Conservation (phyloP, 2,329 filamentous ascomycete species). For the Botrytis deweyae region DNA sequence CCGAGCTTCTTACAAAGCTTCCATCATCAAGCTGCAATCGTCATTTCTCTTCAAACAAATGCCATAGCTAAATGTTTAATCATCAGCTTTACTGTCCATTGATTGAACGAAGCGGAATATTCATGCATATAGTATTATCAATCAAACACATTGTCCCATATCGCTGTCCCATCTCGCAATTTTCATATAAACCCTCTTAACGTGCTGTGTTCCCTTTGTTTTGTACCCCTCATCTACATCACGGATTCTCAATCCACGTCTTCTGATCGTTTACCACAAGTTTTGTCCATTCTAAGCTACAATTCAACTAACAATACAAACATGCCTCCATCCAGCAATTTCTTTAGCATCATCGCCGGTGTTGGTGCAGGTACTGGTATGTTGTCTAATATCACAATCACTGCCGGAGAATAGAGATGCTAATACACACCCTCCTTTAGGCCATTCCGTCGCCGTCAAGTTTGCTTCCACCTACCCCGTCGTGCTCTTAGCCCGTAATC, state of each 20-base stretch:
- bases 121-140: slow-evolving; percentile 23
- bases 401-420: background rate
- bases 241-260: background rate
- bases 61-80: slow-evolving; percentile 5
- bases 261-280: background rate
- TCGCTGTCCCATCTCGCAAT: background rate
- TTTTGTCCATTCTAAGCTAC: background rate
- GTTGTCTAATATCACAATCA: background rate
- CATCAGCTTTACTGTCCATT: background rate
- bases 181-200: background rate
- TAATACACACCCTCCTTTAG: slow-evolving; percentile 33
- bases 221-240: background rate
- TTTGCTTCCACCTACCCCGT: slow-evolving; percentile 69
- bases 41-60: slow-evolving; percentile 17
- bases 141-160: slow-evolving; percentile 16
- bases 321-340: slow-evolving; percentile 41
- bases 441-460: slow-evolving; percentile 52
- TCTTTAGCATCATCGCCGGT: slow-evolving; percentile 69
- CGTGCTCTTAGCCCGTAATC: slow-evolving; percentile 68
- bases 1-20: slow-evolving; percentile 9
- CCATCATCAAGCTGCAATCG: background rate
- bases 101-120: background rate
- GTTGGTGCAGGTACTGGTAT: slow-evolving; percentile 66
- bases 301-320: background rate
- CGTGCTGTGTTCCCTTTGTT: background rate